Base-by-base conservation (phyloP, 208 protist genomes). In the Strigomonas culicis region DNA sequence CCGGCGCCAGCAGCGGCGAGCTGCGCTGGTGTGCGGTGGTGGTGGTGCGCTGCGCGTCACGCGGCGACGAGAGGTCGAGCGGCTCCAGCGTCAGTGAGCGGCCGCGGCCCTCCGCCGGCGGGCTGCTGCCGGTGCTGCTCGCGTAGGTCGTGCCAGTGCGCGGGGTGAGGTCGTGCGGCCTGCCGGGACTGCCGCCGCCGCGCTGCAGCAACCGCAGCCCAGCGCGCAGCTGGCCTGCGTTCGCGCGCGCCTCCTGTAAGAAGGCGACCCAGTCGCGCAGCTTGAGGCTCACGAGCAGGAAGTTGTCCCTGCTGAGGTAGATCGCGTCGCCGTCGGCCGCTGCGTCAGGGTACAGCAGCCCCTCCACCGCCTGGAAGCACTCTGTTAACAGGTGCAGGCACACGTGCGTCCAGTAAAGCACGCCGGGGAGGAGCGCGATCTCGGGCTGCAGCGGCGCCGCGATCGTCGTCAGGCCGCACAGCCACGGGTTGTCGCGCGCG, bases 391-490 rank as follows among this genome's bases (percentile, higher is more conserved):
- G 58, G 39, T 72, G 49, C 47, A 84, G 65, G 44, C 59, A 68
- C 30, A 84, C 34, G n/a, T 79, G 76, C 7, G 53, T 28, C 81
- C 81, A 88, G 61, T 82, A 74, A 21, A 88, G 39, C 28, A 70
- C 60, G n/a, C 81, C 81, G 24, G 49, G 24, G n/a, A 55, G n/a
- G n/a, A 30, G 13, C 8, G n/a, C 24, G 13, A 19, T 27, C 49
- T 55, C 49, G n/a, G 49, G 10, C 49, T 30, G n/a, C 7, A 10
- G 10, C 49, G 13, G 13, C n/a, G 49, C 8, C n/a, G 49, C 13
- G n/a, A 30, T 27, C n/a, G 49, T 10, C n/a, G 49, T 22, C n/a
- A 27, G n/a, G 49, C 49, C 63, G 6, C 25, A 3, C 24, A 83
- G 17, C 31, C 46, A 41, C 31, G 78, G 60, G 41, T 71, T 78